Conservation (phyloP, 1,139 yeast species). For the Yamadazyma friedrichii region DNA sequence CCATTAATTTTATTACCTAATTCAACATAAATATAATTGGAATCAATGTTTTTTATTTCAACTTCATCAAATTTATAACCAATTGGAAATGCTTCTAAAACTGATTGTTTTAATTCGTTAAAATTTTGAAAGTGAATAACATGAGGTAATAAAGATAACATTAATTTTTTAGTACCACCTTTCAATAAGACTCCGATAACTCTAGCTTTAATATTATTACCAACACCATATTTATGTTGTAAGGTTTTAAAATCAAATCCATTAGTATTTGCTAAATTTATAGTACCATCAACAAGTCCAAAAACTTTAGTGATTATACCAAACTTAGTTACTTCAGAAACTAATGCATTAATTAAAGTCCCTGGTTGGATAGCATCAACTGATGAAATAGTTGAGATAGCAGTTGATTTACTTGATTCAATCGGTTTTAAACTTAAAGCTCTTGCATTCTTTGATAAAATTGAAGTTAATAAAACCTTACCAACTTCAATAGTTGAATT, state of each 20-base stretch:
- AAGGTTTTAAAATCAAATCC: slow-evolving; percentile 47
- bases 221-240: slow-evolving; percentile 62
- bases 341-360: slow-evolving; percentile 68
- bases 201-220: slow-evolving; percentile 67
- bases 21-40: slow-evolving; percentile 54
- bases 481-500: slow-evolving; percentile 29
- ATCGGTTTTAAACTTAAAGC: slow-evolving; percentile 58
- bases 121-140: slow-evolving; percentile 32
- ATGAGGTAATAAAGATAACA: slow-evolving; percentile 64
- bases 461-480: slow-evolving; percentile 51
- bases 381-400: slow-evolving; percentile 59
- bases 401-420: slow-evolving; percentile 31
- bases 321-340: slow-evolving; percentile 55
- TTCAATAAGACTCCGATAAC: slow-evolving; percentile 59
- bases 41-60: slow-evolving; percentile 57
- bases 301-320: slow-evolving; percentile 69
- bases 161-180: slow-evolving; percentile 58
- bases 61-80: slow-evolving; percentile 69
- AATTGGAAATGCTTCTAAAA: slow-evolving; percentile 69
- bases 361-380: slow-evolving; percentile 87
- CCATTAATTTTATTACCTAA: slow-evolving; percentile 62
- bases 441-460: slow-evolving; percentile 51
- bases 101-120: slow-evolving; percentile 18
- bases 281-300: slow-evolving; percentile 73
- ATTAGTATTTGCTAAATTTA: slow-evolving; percentile 66